Conservation (phyloP, 2,329 filamentous ascomycete species). For the Fusarium sp. region DNA sequence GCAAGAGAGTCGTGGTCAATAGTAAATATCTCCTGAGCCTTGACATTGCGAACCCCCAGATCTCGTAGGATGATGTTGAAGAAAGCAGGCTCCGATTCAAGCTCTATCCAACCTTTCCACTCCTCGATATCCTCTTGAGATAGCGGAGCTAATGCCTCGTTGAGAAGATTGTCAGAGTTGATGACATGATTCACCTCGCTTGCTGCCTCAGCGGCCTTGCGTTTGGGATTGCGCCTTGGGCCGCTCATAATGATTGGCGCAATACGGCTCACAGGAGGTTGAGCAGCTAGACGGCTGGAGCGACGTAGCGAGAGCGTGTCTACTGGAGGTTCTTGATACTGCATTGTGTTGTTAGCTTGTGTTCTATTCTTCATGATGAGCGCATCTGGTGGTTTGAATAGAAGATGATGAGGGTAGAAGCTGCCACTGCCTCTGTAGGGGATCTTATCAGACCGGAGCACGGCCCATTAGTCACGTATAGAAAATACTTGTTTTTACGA, state of each 20-base stretch:
- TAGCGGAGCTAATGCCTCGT: slow-evolving; percentile 62
- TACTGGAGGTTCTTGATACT: slow-evolving; percentile 10
- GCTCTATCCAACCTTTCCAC: slow-evolving; percentile 82
- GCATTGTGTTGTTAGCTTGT: slow-evolving; percentile 22
- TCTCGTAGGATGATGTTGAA: slow-evolving; percentile 88
- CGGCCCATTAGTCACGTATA: not conserved
- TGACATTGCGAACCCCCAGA: slow-evolving; percentile 79
- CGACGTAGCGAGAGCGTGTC: slow-evolving; percentile 29
- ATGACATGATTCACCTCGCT: slow-evolving; percentile 45
- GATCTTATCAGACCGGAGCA: not conserved
- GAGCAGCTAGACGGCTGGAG: slow-evolving; percentile 36
- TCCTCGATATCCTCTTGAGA: slow-evolving; percentile 65
- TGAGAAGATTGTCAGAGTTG: slow-evolving; percentile 57
- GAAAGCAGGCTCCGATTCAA: slow-evolving; percentile 90
- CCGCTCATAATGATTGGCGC: slow-evolving; percentile 35
- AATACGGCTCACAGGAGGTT: slow-evolving; percentile 2
- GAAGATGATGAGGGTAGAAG: not conserved
- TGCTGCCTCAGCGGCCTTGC: slow-evolving; percentile 57
- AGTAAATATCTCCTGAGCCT: slow-evolving; percentile 80
- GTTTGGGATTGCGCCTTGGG: slow-evolving; percentile 58
- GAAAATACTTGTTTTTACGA: not conserved
- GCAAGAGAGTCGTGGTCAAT: slow-evolving; percentile 75
- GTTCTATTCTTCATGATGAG: slow-evolving; percentile 5
- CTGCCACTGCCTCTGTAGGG: slow-evolving; percentile 2
- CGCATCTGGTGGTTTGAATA: not conserved